Conservation (phyloP, 2,329 filamentous ascomycete species). For the Chaetomiaceae sp. region DNA sequence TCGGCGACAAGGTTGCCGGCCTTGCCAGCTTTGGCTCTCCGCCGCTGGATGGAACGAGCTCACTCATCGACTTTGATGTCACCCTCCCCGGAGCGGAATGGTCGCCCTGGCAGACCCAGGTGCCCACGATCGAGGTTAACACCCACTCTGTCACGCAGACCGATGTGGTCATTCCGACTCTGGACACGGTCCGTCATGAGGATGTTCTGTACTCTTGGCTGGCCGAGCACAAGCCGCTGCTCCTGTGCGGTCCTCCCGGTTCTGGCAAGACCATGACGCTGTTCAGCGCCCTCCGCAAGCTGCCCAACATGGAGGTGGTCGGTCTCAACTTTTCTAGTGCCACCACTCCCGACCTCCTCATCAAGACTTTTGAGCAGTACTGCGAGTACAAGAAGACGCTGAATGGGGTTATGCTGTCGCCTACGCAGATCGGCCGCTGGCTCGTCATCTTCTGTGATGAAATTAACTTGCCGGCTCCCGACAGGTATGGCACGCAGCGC, state of each 20-base stretch:
- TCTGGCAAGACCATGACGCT: constrained; percentile 99
- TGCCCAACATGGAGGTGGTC: constrained; percentile 98
- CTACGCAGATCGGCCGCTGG: constrained; percentile 95
- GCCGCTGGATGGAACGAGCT: constrained; percentile 68
- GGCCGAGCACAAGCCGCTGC: constrained; percentile 92
- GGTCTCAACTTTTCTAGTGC: constrained; percentile 99
- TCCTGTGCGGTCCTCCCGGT: constrained; percentile 94
- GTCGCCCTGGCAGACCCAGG: constrained; percentile 90
- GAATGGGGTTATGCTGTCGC: constrained; percentile 91
- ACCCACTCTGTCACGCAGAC: constrained; percentile 98
- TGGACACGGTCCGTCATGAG: constrained; percentile 96
- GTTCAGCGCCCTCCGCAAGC: constrained; percentile 92
- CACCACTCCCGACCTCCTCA: constrained; percentile 92
- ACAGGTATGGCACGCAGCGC: constrained; percentile 95
- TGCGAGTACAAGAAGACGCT: constrained; percentile 99
- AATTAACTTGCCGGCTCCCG: constrained; percentile 96
- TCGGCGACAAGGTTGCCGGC: constrained; percentile 78
- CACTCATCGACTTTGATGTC: constrained; percentile 94
- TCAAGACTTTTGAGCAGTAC: constrained; percentile 99
- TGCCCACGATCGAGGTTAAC: constrained; percentile 92
- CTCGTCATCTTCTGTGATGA: constrained; percentile 98
- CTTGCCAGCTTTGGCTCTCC: constrained; percentile 85
- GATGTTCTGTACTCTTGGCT: constrained; percentile 99
- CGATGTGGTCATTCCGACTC: constrained; percentile 94
- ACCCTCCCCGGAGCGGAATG: constrained; percentile 82